Evolutionary conservation across 306 rosid genomes (phyloP), one percentile per base, ranked within the genome.

Genomic region (Herpetospermum pedunculosum): DNA sequence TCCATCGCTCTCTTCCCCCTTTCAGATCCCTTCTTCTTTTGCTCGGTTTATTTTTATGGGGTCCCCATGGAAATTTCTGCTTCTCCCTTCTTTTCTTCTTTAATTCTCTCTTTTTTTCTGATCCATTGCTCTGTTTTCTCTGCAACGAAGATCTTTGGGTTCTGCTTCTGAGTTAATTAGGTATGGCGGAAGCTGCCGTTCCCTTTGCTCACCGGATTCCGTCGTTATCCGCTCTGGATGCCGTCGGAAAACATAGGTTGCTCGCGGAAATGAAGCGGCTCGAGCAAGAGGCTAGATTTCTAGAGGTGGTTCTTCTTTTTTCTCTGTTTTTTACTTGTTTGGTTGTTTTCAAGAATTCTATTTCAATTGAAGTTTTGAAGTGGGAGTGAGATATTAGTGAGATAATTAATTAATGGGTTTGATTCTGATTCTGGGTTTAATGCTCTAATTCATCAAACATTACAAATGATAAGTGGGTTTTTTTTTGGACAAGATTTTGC

Each of bases 201-300:
- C 88, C 95, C 32, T 68, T 81, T 41, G 75, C 87, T 80, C 84
- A 75, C 30, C 83, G 96, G 88, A 83, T 83, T 73, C 97, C 78
- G 63, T 83, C 90, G 63, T 52, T 88, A 72, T 83, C 97, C 23
- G 73, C 88, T 48, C 43, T 88, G 5, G 97, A 94, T 47, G 87
- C 96, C 1, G 85, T 92, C 81, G 99, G 97, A 78, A 95, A 88
- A 84, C 99, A 95, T 74, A 86, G 96, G 85, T 75, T 95, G 81
- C 90, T 77, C 64, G 97, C 96, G 1, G 97, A 95, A 78, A 54
- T 91, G 72, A 91, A 95, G 70, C 82, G 99, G 78, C 85, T 95
- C 73, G 96, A 91, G 80, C 97, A 89, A 72, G 97, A 95, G 83
- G 77, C 96, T 69, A 89, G 96, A 79, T 88, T 87, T 86, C 83